phyloP scores from a whole-genome alignment of 768 basidiomycete species.

The Xerocomellus chrysenteron region DNA sequence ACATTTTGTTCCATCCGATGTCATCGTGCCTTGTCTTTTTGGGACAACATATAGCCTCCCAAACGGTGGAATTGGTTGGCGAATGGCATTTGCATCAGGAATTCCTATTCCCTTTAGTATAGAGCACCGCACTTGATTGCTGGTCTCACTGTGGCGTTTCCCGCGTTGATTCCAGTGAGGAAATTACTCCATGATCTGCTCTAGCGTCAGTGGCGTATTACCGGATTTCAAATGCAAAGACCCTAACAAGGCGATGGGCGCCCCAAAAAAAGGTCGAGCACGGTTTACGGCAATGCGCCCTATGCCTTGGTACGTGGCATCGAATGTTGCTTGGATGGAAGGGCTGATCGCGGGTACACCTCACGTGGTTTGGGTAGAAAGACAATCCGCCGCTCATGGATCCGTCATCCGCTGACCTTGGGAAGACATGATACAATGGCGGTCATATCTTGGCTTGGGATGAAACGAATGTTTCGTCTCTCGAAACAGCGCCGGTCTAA shows the following conservation, averaged over 20 bases:
- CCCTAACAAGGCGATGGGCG: background rate
- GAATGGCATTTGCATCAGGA: background rate
- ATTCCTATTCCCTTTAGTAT: background rate
- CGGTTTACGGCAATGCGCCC: background rate
- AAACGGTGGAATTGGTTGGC: background rate
- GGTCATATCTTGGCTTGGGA: background rate
- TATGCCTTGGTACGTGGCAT: background rate
- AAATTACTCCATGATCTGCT: background rate
- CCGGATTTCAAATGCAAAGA: slow-evolving; percentile 15
- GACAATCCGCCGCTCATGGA: background rate
- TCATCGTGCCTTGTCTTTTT: too few relatives aligned
- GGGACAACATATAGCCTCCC: background rate
- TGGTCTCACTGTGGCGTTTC: slow-evolving; percentile 2
- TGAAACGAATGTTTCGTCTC: slow-evolving; percentile 24
- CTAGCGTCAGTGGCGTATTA: background rate
- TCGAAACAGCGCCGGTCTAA: background rate
- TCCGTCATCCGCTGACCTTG: background rate
- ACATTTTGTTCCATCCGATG: background rate
- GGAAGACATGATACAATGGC: background rate
- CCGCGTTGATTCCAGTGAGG: background rate
- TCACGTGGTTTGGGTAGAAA: background rate
- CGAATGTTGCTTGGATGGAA: background rate
- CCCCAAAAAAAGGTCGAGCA: background rate
- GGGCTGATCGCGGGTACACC: background rate
- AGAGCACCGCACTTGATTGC: background rate